These are phyloP conservation scores for Psilocybe subaeruginosa DNA, from an alignment of 768 basidiomycete genomes.

Conservation along the genomic window DNA sequence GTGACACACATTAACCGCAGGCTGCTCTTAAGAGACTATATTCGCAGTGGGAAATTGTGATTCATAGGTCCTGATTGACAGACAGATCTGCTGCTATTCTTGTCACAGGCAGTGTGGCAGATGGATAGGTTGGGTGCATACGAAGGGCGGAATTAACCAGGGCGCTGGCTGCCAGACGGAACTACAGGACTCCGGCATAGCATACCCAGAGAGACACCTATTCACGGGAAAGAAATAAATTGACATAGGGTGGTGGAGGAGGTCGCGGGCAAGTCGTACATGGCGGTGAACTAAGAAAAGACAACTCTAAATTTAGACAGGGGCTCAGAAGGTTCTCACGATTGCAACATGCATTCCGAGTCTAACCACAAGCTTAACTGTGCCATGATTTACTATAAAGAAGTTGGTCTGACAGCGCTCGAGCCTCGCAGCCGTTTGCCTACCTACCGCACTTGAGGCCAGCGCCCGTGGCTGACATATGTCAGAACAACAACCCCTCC, in stretches of 20 bases:
- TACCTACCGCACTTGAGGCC: constrained; percentile 8
- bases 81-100: constrained; percentile 8
- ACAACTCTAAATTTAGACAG: constrained; percentile 2
- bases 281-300: not conserved
- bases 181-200: not conserved
- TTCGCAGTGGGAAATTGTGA: not conserved
- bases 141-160: constrained; percentile 2
- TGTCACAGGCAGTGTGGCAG: not conserved
- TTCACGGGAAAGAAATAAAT: not conserved
- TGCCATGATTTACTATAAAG: constrained; percentile 2
- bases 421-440: not conserved
- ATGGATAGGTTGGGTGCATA: constrained; percentile 7
- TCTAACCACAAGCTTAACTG: not conserved
- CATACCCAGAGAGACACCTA: not conserved
- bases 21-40: constrained; percentile 12
- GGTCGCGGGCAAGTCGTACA: not conserved
- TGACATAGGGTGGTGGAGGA: not conserved
- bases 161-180: constrained; percentile 11
- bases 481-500: constrained; percentile 53
- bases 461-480: constrained; percentile 26
- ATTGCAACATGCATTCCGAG: not conserved
- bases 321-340: not conserved
- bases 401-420: not conserved
- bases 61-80: constrained; percentile 8
- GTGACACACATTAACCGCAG: constrained; percentile 9